A percentile compares a stretch with the other conserved stretches of the same genome.
Conservation (phyloP, 1,139 yeast species). For the Geotrichum europaeum region DNA sequence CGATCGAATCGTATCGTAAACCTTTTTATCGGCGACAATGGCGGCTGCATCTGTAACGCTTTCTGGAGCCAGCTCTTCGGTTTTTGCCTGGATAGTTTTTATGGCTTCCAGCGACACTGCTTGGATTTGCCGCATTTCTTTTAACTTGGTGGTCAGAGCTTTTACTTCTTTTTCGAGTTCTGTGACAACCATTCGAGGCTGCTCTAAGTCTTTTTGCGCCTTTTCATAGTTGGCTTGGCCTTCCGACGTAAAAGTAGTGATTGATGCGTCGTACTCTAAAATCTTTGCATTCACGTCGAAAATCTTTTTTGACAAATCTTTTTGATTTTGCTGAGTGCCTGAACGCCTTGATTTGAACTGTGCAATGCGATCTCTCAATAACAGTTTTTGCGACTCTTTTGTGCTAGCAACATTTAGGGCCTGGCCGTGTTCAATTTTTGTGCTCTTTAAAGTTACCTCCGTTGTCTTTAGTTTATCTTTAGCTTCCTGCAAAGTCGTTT, state of each 20-base stretch:
- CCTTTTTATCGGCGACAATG: not conserved
- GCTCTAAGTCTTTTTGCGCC: not conserved
- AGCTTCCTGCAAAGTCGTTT: not conserved
- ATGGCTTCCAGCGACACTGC: not conserved
- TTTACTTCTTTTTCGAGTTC: not conserved
- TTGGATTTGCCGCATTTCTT: not conserved
- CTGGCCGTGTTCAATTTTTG: not conserved
- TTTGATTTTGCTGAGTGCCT: not conserved
- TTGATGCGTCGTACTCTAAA: not conserved
- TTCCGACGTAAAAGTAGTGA: too few relatives aligned
- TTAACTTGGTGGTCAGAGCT: not conserved
- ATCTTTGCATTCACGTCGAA: not conserved
- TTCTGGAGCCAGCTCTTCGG: not conserved
- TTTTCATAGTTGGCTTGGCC: not conserved
- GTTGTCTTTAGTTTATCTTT: not conserved
- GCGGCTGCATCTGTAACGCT: not conserved
- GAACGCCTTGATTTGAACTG: not conserved
- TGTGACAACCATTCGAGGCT: not conserved
- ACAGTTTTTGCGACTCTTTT: not conserved
- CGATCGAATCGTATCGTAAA: not conserved
- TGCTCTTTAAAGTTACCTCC: not conserved
- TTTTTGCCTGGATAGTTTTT: not conserved
- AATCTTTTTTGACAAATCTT: not conserved
- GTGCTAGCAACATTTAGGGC: not conserved
- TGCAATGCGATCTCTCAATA: not conserved